These are phyloP conservation scores for Microbotryum silenes-acaulis DNA, from an alignment of 1,284 basidiomycete species.

Conservation along the genomic window DNA sequence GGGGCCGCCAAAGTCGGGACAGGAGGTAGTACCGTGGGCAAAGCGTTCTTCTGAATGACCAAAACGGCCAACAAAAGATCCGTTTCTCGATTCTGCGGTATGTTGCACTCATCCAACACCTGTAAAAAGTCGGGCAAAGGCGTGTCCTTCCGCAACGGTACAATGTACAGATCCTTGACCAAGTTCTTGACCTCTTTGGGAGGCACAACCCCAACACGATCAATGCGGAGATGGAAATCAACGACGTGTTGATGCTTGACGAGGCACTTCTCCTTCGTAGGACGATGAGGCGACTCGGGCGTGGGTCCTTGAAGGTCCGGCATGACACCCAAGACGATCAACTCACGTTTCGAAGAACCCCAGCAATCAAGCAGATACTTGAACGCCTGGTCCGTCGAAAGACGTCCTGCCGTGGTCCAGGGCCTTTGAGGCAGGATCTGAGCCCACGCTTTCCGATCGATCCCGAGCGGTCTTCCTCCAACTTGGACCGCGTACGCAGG, in stretches of 20 bases:
- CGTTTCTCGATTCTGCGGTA: constrained; percentile 49
- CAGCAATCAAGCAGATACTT: constrained; percentile 37
- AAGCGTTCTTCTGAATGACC: constrained; percentile 55
- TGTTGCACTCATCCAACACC: constrained; percentile 65
- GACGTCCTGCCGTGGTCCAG: constrained; percentile 33
- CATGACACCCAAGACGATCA: constrained; percentile 33
- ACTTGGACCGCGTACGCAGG: constrained; percentile 34
- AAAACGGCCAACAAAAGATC: constrained; percentile 74
- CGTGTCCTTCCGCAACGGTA: constrained; percentile 63
- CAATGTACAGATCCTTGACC: constrained; percentile 78
- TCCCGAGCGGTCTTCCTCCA: constrained; percentile 34
- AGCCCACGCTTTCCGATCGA: constrained; percentile 28
- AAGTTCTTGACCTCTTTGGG: constrained; percentile 24
- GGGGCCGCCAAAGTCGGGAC: neutral
- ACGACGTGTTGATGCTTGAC: constrained; percentile 33
- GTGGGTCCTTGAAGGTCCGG: constrained; percentile 34
- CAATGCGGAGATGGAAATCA: constrained; percentile 31
- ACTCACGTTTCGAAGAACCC: constrained; percentile 34
- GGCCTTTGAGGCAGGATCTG: constrained; percentile 27
- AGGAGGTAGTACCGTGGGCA: constrained; percentile 11
- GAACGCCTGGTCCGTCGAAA: constrained; percentile 32
- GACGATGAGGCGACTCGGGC: constrained; percentile 24
- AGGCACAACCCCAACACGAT: constrained; percentile 35
- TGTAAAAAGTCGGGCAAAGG: constrained; percentile 77
- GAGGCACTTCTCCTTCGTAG: constrained; percentile 24